Base-by-base conservation (phyloP, 345 rosid species). In the Pistacia atlantica region DNA sequence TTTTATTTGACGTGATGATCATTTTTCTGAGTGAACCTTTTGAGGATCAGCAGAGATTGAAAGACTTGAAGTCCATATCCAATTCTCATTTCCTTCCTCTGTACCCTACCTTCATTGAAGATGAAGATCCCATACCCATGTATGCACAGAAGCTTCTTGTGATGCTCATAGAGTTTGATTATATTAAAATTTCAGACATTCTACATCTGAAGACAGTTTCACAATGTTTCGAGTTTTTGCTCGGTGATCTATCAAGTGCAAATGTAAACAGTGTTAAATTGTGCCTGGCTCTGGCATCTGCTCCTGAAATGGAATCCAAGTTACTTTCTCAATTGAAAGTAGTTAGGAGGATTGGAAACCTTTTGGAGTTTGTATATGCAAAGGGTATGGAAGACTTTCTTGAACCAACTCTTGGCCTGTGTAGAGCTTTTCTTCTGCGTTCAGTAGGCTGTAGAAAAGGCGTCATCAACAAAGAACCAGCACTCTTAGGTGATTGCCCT, bases 361-460 rank as follows among this genome's bases (percentile, higher is more conserved):
- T 96, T 38, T 74, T 96, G 86, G 99, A 96, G 83, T 86, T 90
- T 70, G 97, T 89, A 48, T 83, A 78, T 69, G 92, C 97, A n/a
- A 96, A 89, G 87, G 97, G 89, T 61, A 93, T 96, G 99, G 99
- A 90, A 83, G 98, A 96, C 86, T 96, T 93, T 82, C 90, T 96
- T 0, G 97, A 96, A 75, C 98, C 99, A 37, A 88, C 95, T 52
- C 92, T 96, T 59, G 89, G 87, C 75, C 85, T 96, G 70, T 92
- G 95, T 75, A 88, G 87, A 78, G 92, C 99, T 56, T 88, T 96
- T 68, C 94, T 96, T 79, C 86, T 88, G 10, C 83, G 85, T 25
- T 91, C 98, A 8, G 80, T 90, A 11, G 87, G 91, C 66, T 82
- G 78, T 67, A 86, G 85, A 81, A 86, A 82, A 79, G 90, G 86